Base-by-base conservation (phyloP, 805 yeast genomes). In the Teunomyces panamensis region DNA sequence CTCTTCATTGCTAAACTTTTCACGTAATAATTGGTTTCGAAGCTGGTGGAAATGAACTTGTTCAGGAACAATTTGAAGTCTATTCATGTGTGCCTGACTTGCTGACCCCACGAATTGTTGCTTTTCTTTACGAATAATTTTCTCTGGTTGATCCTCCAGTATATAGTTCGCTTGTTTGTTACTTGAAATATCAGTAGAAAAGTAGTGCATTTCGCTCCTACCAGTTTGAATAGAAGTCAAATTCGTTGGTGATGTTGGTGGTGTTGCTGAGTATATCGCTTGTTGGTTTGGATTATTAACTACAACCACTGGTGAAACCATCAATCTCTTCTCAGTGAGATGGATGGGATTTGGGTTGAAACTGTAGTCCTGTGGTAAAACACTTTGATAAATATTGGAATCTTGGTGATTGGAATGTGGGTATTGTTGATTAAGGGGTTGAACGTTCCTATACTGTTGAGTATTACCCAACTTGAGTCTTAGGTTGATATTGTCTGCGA, bases 401-500 rank as follows among this genome's bases (percentile, higher is more conserved):
- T 20, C 24, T 20, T 20, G 24, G 24, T 20, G 24, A 20, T 20
- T 20, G 1, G 24, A 4, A 20, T 35, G 33, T 10, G 11, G 33
- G 6, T 30, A 13, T 30, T 30, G 33, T 35, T 35, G 39, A 20
- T 11, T 28, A 5, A 17, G 10, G 7, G 16, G 39, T 35, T 20
- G 27, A 10, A 20, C 9, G 39, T 37, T 11, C 41, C 13, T 26
- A 29, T 7, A 11, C n/a, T 20, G 30, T 13, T 20, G 41, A 26
- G 9, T 11, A 20, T 37, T 43, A 6, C 51, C 49, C 16, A 46
- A 37, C 37, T 48, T 47, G 17, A 45, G 41, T 17, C 45, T 49
- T 33, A 47, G 39, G 35, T 47, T 43, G 10, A 47, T 45, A 42
- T 45, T 48, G 28, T 48, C 49, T n/a, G 24, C 41, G 10, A 24